A percentile compares a stretch with the other conserved stretches of the same genome.
phyloP scores from a whole-genome alignment of 2,329 filamentous ascomycete genomes.

The Fusarium acutatum region DNA sequence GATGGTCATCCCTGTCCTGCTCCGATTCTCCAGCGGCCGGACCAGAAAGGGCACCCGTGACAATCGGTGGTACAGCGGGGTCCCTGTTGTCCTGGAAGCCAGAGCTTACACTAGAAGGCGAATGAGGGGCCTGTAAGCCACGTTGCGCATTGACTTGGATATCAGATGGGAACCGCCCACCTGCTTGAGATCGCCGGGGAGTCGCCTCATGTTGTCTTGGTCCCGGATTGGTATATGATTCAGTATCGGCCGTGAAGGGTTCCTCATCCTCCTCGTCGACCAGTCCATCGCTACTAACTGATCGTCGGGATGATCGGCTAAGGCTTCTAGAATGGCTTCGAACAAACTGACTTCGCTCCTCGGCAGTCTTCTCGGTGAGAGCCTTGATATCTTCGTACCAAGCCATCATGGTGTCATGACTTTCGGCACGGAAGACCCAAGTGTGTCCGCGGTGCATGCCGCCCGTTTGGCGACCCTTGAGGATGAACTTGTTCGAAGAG shows the following conservation, averaged over 20 bases:
- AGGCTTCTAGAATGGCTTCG: slow-evolving; percentile 81
- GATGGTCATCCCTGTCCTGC: slow-evolving; percentile 46
- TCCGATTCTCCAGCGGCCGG: slow-evolving; percentile 40
- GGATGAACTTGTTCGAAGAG: slow-evolving; percentile 95
- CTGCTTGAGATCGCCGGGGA: slow-evolving; percentile 81
- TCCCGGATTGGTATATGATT: slow-evolving; percentile 54
- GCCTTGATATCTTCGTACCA: slow-evolving; percentile 95
- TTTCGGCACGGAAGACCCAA: slow-evolving; percentile 77
- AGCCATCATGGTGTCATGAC: slow-evolving; percentile 93
- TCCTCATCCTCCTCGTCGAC: slow-evolving; percentile 78
- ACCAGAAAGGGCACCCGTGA: slow-evolving; percentile 62
- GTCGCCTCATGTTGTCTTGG: slow-evolving; percentile 59
- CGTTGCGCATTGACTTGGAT: slow-evolving; percentile 80
- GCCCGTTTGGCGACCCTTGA: slow-evolving; percentile 95
- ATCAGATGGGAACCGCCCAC: slow-evolving; percentile 97
- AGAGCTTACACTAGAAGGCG: slow-evolving; percentile 84
- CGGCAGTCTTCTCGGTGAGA: slow-evolving; percentile 86
- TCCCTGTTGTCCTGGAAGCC: slow-evolving; percentile 62
- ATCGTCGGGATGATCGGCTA: slow-evolving; percentile 71
- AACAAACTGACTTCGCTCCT: slow-evolving; percentile 89
- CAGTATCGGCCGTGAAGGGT: slow-evolving; percentile 65
- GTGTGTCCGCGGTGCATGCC: slow-evolving; percentile 85
- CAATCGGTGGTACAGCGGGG: slow-evolving; percentile 67
- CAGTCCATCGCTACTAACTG: slow-evolving; percentile 77
- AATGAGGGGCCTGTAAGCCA: slow-evolving; percentile 81